Evolutionary conservation across 768 basidiomycete species (phyloP).

Genomic region (Leccinum pellstonianum): DNA sequence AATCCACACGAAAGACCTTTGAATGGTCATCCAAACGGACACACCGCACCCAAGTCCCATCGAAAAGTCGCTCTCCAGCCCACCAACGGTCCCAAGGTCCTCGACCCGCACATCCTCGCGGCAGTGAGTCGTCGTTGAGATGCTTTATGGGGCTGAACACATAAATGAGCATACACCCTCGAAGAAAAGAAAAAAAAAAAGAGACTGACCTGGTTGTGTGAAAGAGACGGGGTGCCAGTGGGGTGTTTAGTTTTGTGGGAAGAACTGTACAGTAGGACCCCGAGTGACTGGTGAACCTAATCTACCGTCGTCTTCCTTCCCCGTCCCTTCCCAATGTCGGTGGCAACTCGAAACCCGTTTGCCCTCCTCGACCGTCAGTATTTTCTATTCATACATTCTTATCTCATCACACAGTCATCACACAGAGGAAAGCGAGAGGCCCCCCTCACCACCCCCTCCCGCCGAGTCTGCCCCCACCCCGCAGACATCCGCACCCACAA

Average conservation of each 20-base stretch:
- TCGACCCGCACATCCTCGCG: constrained; percentile 73
- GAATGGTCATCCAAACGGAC: constrained; percentile 57
- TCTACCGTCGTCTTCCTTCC: not conserved
- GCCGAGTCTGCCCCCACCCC: constrained; percentile 26
- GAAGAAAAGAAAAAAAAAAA: too few species aligned
- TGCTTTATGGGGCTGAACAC: constrained; percentile 55
- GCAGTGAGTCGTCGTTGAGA: constrained; percentile 83
- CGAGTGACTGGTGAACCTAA: constrained; percentile 22
- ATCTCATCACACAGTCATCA: not conserved
- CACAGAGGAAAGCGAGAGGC: constrained; percentile 46
- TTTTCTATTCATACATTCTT: constrained; percentile 7
- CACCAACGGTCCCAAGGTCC: constrained; percentile 86
- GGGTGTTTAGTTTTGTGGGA: constrained; percentile 25
- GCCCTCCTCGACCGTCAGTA: constrained; percentile 74
- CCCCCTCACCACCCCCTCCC: constrained; percentile 39
- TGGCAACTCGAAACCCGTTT: constrained; percentile 86
- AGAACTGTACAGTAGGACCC: constrained; percentile 48
- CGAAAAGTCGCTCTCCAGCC: constrained; percentile 67
- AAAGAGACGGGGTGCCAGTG: constrained; percentile 3
- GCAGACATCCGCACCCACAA: constrained; percentile 35
- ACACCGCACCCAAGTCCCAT: constrained; percentile 91
- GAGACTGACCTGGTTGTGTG: constrained; percentile 50
- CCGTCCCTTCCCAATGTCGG: constrained; percentile 61
- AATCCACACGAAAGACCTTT: constrained; percentile 58
- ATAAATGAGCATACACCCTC: not conserved